phyloP scores from a whole-genome alignment of 305 asterid genomes.

The Fraxinus sp. region DNA sequence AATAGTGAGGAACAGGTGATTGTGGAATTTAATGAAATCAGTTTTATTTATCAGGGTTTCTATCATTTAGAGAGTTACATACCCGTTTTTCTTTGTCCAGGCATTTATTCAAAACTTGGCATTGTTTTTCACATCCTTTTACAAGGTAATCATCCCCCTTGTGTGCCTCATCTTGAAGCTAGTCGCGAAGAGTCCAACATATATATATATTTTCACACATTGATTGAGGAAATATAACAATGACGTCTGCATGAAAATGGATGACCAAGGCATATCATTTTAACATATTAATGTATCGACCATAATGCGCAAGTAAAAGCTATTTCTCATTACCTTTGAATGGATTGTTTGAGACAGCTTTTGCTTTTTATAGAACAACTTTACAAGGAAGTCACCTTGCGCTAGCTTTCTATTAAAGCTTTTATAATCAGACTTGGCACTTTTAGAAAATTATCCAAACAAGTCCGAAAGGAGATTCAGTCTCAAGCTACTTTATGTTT shows the following conservation, averaged over 20 bases:
- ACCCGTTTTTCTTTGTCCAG: conserved; percentile 38
- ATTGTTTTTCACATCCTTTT: conserved; percentile 89
- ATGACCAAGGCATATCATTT: background rate
- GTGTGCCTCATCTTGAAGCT: background rate
- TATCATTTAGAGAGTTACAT: background rate
- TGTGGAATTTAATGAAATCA: conserved; percentile 16
- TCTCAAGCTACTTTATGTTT: background rate
- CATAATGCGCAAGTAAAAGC: background rate
- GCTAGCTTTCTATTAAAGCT: background rate
- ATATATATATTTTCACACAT: background rate
- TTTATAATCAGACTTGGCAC: background rate
- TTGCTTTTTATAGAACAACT: background rate
- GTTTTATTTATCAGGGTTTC: background rate
- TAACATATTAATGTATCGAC: background rate
- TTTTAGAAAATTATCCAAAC: background rate
- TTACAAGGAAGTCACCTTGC: background rate
- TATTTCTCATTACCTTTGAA: background rate
- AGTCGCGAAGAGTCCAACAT: background rate
- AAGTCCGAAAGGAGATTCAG: background rate
- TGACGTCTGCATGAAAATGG: background rate
- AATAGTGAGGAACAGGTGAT: conserved; percentile 86
- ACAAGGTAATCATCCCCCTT: conserved; percentile 53
- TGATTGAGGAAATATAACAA: background rate
- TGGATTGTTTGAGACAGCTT: background rate
- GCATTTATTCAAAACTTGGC: conserved; percentile 97